Evolutionary conservation across 495 filamentous ascomycete species (phyloP).

Genomic region (Penicillium robsamsonii): DNA sequence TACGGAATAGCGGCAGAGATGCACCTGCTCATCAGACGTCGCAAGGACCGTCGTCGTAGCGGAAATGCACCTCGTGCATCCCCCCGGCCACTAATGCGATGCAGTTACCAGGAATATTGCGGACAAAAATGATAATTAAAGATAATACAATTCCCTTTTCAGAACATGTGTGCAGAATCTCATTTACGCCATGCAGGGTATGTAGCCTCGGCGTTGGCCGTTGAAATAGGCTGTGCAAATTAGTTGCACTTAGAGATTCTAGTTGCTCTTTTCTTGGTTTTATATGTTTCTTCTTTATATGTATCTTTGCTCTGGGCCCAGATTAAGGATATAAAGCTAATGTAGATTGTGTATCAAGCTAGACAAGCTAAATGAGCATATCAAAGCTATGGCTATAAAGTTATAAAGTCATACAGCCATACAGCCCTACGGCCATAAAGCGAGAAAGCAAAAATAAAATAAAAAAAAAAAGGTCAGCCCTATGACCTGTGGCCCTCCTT

Average conservation of each 20-base stretch:
- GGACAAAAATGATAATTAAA: background rate
- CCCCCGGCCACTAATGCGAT: constrained; percentile 13
- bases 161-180: constrained; percentile 5
- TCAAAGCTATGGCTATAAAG: background rate
- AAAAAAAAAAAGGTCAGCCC: constrained; percentile 15
- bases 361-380: background rate
- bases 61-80: constrained; percentile 14
- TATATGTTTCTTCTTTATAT: background rate
- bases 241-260: background rate
- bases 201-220: constrained; percentile 8
- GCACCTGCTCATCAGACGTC: constrained; percentile 1
- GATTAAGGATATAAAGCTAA: background rate
- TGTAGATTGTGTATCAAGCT: background rate
- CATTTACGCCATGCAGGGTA: constrained; percentile 11
- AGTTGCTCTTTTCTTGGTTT: background rate
- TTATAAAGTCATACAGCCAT: background rate
- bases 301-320: background rate
- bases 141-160: background rate
- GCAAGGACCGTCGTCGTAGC: constrained; percentile 6
- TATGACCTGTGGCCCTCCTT: constrained; percentile 8
- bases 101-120: constrained; percentile 1
- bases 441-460: background rate
- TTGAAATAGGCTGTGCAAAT: constrained; percentile 11
- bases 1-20: constrained; percentile 9
- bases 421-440: no score